Evolutionary conservation across 2,329 filamentous ascomycete species (phyloP).

Genomic region (Pseudogymnoascus sp.): DNA sequence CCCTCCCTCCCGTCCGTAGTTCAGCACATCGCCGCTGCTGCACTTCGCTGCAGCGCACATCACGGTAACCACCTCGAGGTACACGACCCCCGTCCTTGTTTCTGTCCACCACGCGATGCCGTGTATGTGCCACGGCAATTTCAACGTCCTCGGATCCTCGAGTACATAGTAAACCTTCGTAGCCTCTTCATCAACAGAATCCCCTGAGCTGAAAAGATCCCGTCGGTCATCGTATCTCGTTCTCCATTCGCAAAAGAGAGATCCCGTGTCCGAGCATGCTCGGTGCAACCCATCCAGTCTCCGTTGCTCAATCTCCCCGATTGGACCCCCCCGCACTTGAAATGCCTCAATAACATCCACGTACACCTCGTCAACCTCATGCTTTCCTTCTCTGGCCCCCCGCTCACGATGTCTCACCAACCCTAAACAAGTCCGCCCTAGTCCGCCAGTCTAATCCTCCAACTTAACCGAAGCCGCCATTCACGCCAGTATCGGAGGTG

Average conservation of each 20-base stretch:
- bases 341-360: conserved; percentile 3
- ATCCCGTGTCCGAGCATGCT: neutral
- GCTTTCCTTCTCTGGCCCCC: neutral
- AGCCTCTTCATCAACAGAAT: neutral
- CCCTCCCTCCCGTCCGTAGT: conserved; percentile 3
- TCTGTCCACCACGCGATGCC: neutral
- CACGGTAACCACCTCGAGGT: neutral
- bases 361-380: neutral
- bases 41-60: neutral
- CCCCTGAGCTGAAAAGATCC: neutral
- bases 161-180: neutral
- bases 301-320: neutral
- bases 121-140: neutral
- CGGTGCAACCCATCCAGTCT: neutral
- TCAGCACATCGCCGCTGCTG: neutral
- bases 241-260: neutral
- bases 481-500: neutral
- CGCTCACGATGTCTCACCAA: neutral
- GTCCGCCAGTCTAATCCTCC: neutral
- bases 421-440: neutral
- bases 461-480: neutral
- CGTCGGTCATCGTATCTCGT: neutral
- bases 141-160: neutral
- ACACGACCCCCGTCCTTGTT: neutral
- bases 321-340: conserved; percentile 5